Evolutionary conservation across 306 rosid genomes (phyloP), one percentile per base, ranked within the genome.

Genomic region (Styphnolobium japonicum): DNA sequence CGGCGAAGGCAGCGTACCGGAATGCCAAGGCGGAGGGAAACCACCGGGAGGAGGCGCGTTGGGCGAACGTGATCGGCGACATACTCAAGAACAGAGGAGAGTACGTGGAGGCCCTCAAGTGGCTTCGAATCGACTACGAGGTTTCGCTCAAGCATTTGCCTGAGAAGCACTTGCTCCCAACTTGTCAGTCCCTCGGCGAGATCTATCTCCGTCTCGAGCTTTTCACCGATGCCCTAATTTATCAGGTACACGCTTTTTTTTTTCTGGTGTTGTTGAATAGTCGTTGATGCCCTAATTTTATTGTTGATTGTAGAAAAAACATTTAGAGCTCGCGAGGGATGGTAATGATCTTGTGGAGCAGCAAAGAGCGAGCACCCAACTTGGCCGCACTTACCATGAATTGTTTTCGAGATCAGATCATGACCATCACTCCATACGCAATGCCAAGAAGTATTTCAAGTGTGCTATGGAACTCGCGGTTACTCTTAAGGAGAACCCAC

Each of bases 151-250:
- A 85, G 60, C 62, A 80, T 51, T 80, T 95, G 72, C 83, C 90
- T 0, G 88, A 89, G 45, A 88, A 85, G 66, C 92, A 95, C 12
- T 85, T 90, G 80, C 84, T 95, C 23, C 86, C 97, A 4, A 87
- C 98, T 2, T 92, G 98, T 22, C 98, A 95, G 87, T 95, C 98
- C 12, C 88, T 95, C 53, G 98, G 98, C 3, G 98, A 95, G 73
- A 83, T 92, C 71, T 92, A 92, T 57, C 94, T 95, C 71, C 93
- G 97, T 6, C 98, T 89, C 15, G 90, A 87, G 58, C 70, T 67
- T 1, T 95, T 88, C 88, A 6, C 55, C 21, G 82, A 91, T 1
- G 98, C 98, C 71, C 90, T 92, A 29, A 19, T 34, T 66, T 95
- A 71, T 82, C 98, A 95, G 98, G 98, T 87, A 36, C n/a, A n/a